A percentile compares a stretch with the other conserved stretches of the same genome.
These are phyloP conservation scores for Xylariales sp. DNA, from an alignment of 2,329 filamentous ascomycete genomes.

Conservation along the genomic window DNA sequence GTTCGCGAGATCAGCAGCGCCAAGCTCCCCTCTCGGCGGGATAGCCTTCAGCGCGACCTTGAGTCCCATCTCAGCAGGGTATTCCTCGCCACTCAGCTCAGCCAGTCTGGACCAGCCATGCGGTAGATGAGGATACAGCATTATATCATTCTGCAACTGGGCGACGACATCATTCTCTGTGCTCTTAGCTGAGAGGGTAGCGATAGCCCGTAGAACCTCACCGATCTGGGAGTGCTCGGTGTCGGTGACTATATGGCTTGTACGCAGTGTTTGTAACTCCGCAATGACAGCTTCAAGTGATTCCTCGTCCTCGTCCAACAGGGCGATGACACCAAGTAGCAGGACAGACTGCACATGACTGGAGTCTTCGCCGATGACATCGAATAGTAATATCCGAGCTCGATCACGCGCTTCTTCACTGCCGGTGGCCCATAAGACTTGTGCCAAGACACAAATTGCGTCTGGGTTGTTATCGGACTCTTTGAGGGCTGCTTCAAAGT, in stretches of 20 bases:
- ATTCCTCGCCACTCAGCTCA: constrained; percentile 47
- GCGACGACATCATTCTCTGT: constrained; percentile 48
- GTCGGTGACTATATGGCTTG: constrained; percentile 57
- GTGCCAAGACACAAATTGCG: constrained; percentile 79
- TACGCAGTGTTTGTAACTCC: constrained; percentile 70
- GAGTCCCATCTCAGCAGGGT: constrained; percentile 71
- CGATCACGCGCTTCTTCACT: constrained; percentile 67
- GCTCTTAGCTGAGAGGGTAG: constrained; percentile 48
- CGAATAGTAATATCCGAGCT: constrained; percentile 75
- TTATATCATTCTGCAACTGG: constrained; percentile 70
- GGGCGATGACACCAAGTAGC: constrained; percentile 76
- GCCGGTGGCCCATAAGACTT: constrained; percentile 90
- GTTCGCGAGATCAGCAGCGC: constrained; percentile 63
- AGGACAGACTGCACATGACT: constrained; percentile 76
- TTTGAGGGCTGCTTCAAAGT: constrained; percentile 74
- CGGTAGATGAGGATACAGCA: constrained; percentile 74
- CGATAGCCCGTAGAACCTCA: constrained; percentile 70
- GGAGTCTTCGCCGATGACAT: constrained; percentile 67
- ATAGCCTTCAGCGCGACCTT: constrained; percentile 71
- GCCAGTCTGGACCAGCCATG: constrained; percentile 78
- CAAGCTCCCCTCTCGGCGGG: constrained; percentile 65
- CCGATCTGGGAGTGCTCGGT: constrained; percentile 66
- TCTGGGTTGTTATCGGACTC: constrained; percentile 76
- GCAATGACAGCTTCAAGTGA: constrained; percentile 74
- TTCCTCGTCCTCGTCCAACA: constrained; percentile 75